A percentile compares a stretch with the other conserved stretches of the same genome.
Conservation (phyloP, 2,329 filamentous ascomycete genomes). For the Elsinoe perseae region DNA sequence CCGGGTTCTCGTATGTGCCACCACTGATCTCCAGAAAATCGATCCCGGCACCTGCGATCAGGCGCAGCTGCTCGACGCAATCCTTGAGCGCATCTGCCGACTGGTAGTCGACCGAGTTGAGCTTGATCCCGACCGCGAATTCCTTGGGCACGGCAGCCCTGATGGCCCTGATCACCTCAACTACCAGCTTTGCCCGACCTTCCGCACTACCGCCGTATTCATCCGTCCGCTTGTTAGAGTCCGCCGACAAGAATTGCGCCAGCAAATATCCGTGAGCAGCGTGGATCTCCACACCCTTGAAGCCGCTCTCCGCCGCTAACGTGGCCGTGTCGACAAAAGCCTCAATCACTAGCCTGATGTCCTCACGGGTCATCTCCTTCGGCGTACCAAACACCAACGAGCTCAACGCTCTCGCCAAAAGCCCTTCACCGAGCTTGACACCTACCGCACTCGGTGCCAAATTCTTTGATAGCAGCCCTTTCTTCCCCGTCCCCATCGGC, state of each 20-base stretch:
- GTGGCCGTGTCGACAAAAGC: conserved; percentile 49
- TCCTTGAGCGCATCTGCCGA: conserved; percentile 33
- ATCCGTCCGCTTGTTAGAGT: conserved; percentile 43
- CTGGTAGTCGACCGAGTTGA: conserved; percentile 44
- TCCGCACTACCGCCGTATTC: conserved; percentile 41
- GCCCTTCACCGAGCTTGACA: conserved; percentile 33
- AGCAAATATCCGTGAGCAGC: conserved; percentile 46
- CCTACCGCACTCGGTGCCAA: conserved; percentile 41
- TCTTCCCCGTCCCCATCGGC: conserved; percentile 33
- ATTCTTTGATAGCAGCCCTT: conserved; percentile 33
- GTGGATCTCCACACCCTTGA: conserved; percentile 48
- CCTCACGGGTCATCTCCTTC: conserved; percentile 46
- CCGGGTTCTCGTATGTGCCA: conserved; percentile 38
- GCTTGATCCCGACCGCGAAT: conserved; percentile 44
- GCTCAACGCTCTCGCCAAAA: conserved; percentile 2
- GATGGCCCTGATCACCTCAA: conserved; percentile 39
- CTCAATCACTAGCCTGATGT: conserved; percentile 47
- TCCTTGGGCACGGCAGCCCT: conserved; percentile 35
- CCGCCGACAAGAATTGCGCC: conserved; percentile 34
- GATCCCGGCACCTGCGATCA: conserved; percentile 43
- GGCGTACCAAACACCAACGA: conserved; percentile 43
- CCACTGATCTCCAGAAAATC: conserved; percentile 65
- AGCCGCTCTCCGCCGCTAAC: conserved; percentile 43
- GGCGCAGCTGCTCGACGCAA: conserved; percentile 51
- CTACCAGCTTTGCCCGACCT: conserved; percentile 40